phyloP scores from a whole-genome alignment of 495 filamentous ascomycete species.

The Penicillium longicatenatum region DNA sequence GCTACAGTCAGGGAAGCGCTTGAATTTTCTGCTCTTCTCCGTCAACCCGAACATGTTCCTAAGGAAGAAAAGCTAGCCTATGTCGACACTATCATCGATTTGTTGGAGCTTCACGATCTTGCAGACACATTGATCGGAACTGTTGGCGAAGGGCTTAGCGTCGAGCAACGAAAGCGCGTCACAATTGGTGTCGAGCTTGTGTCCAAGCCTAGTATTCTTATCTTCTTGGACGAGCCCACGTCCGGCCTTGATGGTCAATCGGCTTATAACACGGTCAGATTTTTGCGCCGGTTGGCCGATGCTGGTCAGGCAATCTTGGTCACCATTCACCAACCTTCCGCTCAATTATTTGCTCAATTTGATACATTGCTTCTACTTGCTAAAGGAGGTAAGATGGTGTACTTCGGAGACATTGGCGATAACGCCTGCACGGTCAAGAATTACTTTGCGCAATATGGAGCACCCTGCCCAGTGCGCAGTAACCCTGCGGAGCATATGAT shows the following conservation, averaged over 20 bases:
- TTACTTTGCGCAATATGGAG: conserved; percentile 82
- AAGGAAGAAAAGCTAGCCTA: conserved; percentile 60
- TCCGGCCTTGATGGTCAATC: conserved; percentile 66
- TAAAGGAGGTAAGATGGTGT: conserved; percentile 68
- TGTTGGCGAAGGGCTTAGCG: conserved; percentile 53
- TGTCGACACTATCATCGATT: conserved; percentile 57
- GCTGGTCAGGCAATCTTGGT: conserved; percentile 69
- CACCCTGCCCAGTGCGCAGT: conserved; percentile 69
- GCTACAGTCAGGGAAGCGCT: conserved; percentile 64
- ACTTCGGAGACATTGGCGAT: conserved; percentile 66
- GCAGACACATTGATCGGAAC: conserved; percentile 56
- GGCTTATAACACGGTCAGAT: conserved; percentile 64
- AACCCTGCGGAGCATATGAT: conserved; percentile 94
- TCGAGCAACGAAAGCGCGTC: conserved; percentile 64
- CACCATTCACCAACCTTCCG: conserved; percentile 78
- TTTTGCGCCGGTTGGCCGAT: conserved; percentile 65
- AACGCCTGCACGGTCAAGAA: conserved; percentile 52
- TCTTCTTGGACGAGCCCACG: conserved; percentile 80
- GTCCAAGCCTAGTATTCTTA: conserved; percentile 63
- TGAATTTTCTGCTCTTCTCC: conserved; percentile 58
- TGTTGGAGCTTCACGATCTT: conserved; percentile 59
- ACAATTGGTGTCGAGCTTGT: conserved; percentile 62
- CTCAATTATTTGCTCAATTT: conserved; percentile 71
- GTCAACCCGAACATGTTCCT: conserved; percentile 54
- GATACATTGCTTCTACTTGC: conserved; percentile 70